A percentile compares a stretch with the other conserved stretches of the same genome.
Conservation (phyloP, 306 rosid genomes). For the Quercus glauca region DNA sequence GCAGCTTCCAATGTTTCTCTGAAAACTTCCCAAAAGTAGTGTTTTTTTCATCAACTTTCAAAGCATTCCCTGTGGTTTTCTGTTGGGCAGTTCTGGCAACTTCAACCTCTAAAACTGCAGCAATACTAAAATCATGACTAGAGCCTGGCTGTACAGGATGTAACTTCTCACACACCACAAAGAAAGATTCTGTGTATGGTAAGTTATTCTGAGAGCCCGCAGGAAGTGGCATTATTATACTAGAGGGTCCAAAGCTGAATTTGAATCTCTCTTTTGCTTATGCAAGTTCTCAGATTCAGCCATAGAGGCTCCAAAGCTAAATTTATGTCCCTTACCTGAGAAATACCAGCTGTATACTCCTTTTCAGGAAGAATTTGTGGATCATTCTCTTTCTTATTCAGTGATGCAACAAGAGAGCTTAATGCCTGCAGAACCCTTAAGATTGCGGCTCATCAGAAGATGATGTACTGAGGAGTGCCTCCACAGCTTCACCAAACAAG, state of each 20-base stretch:
- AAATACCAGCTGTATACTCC: constrained; percentile 44
- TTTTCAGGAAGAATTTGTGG: constrained; percentile 32
- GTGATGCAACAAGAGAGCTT: constrained; percentile 72
- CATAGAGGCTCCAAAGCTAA: constrained; percentile 88
- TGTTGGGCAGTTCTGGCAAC: constrained; percentile 59
- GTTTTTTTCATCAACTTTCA: constrained; percentile 73
- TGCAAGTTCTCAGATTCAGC: constrained; percentile 85
- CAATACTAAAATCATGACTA: constrained; percentile 48
- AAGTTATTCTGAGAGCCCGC: constrained; percentile 84
- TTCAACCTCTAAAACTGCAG: constrained; percentile 64
- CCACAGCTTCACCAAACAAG: constrained; percentile 66
- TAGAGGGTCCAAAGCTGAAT: constrained; percentile 65
- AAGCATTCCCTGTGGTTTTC: constrained; percentile 48
- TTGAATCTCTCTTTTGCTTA: constrained; percentile 85
- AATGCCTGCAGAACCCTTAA: constrained; percentile 92
- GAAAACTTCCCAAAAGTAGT: constrained; percentile 76
- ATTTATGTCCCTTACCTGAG: constrained; percentile 71
- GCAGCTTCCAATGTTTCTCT: constrained; percentile 86
- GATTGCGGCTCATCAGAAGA: constrained; percentile 87
- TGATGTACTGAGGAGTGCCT: constrained; percentile 74
- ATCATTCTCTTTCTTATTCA: constrained; percentile 56
- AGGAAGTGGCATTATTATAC: constrained; percentile 71
- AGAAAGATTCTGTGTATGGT: constrained; percentile 91
- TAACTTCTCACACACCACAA: constrained; percentile 89
- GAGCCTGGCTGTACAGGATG: constrained; percentile 76